These are phyloP conservation scores for Septoria linicola DNA, from an alignment of 2,329 filamentous ascomycete species.

Conservation along the genomic window DNA sequence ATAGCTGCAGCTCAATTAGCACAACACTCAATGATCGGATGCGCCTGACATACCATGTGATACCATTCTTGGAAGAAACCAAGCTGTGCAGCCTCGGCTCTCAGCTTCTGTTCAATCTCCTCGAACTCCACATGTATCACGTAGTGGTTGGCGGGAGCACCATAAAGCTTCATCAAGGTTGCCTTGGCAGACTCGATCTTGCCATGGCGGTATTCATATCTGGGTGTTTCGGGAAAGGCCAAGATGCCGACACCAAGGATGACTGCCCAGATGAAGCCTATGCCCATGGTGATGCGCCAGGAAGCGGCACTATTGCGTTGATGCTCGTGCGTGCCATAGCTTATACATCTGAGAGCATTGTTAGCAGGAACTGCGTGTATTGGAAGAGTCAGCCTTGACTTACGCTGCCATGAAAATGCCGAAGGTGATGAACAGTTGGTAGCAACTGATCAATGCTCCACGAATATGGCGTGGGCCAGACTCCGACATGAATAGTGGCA, in stretches of 20 bases:
- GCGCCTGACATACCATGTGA: constrained; percentile 40
- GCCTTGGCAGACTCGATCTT: constrained; percentile 50
- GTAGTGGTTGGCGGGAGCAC: constrained; percentile 56
- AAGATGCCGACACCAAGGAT: constrained; percentile 56
- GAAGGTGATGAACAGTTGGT: constrained; percentile 66
- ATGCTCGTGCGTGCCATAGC: constrained; percentile 59
- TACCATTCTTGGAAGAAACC: constrained; percentile 59
- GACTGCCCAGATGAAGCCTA: constrained; percentile 57
- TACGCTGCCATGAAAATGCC: constrained; percentile 55
- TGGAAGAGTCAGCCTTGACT: not conserved
- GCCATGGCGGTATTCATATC: constrained; percentile 58
- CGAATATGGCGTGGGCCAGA: constrained; percentile 63
- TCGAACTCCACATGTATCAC: constrained; percentile 53
- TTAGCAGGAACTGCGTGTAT: not conserved
- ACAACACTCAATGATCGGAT: constrained; percentile 49
- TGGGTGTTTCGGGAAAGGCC: constrained; percentile 57
- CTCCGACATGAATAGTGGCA: constrained; percentile 66
- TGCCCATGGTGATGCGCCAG: constrained; percentile 64
- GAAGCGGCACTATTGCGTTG: constrained; percentile 46
- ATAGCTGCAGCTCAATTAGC: constrained; percentile 47
- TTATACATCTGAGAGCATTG: constrained; percentile 41
- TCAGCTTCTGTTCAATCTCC: constrained; percentile 57
- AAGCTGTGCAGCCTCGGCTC: constrained; percentile 48
- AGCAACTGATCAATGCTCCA: constrained; percentile 62
- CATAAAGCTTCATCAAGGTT: constrained; percentile 56